phyloP scores from a whole-genome alignment of 208 protist species.

The Leptomonas pyrrhocoris region DNA sequence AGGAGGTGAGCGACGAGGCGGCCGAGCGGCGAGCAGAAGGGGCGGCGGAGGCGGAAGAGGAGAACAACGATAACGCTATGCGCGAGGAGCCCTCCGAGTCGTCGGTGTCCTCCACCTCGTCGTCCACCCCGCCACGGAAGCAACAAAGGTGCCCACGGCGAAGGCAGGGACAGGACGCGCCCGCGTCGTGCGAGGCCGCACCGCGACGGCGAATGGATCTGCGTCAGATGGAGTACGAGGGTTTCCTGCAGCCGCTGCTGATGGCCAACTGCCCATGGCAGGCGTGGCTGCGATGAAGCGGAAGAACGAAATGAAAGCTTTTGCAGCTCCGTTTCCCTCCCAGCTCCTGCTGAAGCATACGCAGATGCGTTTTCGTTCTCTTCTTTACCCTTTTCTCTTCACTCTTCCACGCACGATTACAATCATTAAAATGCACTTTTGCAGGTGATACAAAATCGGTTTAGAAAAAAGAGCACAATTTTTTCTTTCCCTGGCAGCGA shows the following conservation, averaged over 20 bases:
- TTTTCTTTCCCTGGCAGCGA: no score
- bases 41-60: not conserved
- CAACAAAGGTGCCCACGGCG: not conserved
- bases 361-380: not conserved
- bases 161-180: not conserved
- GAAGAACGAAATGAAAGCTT: not conserved
- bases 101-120: constrained; percentile 5
- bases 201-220: constrained; percentile 41
- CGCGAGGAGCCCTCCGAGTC: not conserved
- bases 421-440: not conserved
- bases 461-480: no score
- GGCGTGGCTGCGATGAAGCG: constrained; percentile 21
- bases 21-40: not conserved
- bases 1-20: constrained; percentile 13
- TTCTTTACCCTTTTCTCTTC: not conserved
- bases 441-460: no score
- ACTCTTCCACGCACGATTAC: not conserved
- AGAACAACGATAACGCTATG: not conserved
- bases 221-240: constrained; percentile 64
- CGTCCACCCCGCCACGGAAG: not conserved
- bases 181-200: not conserved
- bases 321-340: no score
- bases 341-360: no score
- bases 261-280: constrained; percentile 74
- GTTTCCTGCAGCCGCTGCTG: constrained; percentile 55